phyloP scores from a whole-genome alignment of 106 monocot species.

The Ottelia alismoides region DNA sequence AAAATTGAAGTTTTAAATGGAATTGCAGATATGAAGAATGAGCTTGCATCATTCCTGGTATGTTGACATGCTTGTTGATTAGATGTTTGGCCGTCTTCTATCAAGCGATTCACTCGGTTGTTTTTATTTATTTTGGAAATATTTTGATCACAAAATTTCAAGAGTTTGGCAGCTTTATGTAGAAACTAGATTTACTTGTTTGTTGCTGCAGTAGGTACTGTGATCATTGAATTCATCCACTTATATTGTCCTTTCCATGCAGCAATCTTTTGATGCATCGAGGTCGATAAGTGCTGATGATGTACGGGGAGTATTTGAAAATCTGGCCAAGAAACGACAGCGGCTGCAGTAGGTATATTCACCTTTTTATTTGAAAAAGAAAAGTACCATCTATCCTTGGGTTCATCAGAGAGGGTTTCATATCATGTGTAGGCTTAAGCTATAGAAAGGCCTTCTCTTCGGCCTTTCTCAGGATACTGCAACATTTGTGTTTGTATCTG shows the following conservation, averaged over 20 bases:
- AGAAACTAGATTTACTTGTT: neutral
- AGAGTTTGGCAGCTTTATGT: neutral
- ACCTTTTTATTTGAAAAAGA: too few relatives aligned
- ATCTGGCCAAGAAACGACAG: constrained; percentile 89
- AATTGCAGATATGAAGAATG: constrained; percentile 80
- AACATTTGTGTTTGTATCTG: too few relatives aligned
- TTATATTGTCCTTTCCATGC: constrained; percentile 7
- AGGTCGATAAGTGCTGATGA: constrained; percentile 79
- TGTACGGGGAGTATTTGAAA: constrained; percentile 63
- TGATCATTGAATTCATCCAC: too few relatives aligned
- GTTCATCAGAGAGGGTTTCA: too few relatives aligned
- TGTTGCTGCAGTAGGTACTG: too few relatives aligned
- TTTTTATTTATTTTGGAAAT: neutral
- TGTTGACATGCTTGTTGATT: neutral
- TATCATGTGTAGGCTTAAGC: too few relatives aligned
- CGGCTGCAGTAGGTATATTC: too few relatives aligned
- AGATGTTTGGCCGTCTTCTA: too few relatives aligned
- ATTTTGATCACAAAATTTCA: neutral
- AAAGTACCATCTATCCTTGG: too few relatives aligned
- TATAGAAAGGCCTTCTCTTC: too few relatives aligned
- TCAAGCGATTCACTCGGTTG: too few relatives aligned
- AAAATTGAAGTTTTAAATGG: constrained; percentile 89
- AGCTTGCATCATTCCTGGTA: constrained; percentile 80
- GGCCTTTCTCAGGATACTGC: too few relatives aligned
- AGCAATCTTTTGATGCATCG: constrained; percentile 77